phyloP scores from a whole-genome alignment of 805 yeast genomes.

The Lachancea sp. region DNA sequence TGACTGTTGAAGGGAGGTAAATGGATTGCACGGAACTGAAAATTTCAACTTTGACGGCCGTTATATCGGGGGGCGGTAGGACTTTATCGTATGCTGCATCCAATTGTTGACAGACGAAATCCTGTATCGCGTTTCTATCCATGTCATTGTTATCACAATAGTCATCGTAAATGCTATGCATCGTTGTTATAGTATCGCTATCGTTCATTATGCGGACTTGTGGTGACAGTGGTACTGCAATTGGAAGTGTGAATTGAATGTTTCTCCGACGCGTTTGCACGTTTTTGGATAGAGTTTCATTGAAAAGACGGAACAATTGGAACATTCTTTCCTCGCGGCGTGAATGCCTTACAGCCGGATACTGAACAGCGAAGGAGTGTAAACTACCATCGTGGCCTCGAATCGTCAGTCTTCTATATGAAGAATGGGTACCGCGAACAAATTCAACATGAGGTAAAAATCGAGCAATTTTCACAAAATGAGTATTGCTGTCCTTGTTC shows the following conservation, averaged over 20 bases:
- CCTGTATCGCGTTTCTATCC: conserved; percentile 83
- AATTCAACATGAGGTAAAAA: conserved; percentile 84
- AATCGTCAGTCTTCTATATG: conserved; percentile 81
- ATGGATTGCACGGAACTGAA: conserved; percentile 82
- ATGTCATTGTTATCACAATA: conserved; percentile 68
- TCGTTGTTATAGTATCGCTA: conserved; percentile 57
- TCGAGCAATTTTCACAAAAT: conserved; percentile 87
- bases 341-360: conserved; percentile 95
- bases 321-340: conserved; percentile 93
- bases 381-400: conserved; percentile 90
- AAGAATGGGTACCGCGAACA: conserved; percentile 83
- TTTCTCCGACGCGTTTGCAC: conserved; percentile 86
- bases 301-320: conserved; percentile 85
- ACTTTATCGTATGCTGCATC: conserved; percentile 92
- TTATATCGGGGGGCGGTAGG: conserved; percentile 85
- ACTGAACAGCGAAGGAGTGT: conserved; percentile 92
- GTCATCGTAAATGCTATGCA: conserved; percentile 83
- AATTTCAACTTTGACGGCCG: conserved; percentile 86
- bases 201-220: conserved; percentile 91
- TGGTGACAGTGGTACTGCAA: conserved; percentile 90
- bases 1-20: conserved; percentile 76
- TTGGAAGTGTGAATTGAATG: conserved; percentile 78
- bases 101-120: conserved; percentile 75
- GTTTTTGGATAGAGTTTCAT: conserved; percentile 68
- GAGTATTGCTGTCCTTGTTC: conserved; percentile 82